Evolutionary conservation across 2,329 filamentous ascomycete species (phyloP).

Genomic region (Fusarium hostae): DNA sequence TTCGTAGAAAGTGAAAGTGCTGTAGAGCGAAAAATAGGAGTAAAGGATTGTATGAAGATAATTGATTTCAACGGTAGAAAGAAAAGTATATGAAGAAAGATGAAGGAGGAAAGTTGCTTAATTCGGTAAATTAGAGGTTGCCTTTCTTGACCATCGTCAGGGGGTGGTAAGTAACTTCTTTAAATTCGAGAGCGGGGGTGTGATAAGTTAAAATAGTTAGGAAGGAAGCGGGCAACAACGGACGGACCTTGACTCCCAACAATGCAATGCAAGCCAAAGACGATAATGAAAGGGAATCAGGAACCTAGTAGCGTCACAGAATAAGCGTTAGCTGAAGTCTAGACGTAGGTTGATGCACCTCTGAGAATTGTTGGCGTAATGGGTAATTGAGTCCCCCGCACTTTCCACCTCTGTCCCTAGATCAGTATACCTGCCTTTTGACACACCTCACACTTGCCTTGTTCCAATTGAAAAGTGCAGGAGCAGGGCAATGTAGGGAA

Average conservation of each 20-base stretch:
- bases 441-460: constrained; percentile 28
- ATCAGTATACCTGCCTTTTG: constrained; percentile 37
- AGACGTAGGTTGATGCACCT: not conserved
- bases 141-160: constrained; percentile 30
- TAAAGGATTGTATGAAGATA: constrained; percentile 10
- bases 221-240: constrained; percentile 16
- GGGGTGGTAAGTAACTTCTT: constrained; percentile 32
- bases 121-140: constrained; percentile 36
- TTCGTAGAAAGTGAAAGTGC: not conserved
- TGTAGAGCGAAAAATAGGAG: not conserved
- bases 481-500: constrained; percentile 10
- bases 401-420: constrained; percentile 36
- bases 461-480: constrained; percentile 29
- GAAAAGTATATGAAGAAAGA: constrained; percentile 11
- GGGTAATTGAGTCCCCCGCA: constrained; percentile 27
- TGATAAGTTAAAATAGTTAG: constrained; percentile 28
- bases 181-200: constrained; percentile 38
- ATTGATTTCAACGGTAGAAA: constrained; percentile 1
- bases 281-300: constrained; percentile 20
- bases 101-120: constrained; percentile 21
- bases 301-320: constrained; percentile 19
- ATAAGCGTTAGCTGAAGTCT: constrained; percentile 13
- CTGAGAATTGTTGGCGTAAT: constrained; percentile 15
- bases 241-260: constrained; percentile 19
- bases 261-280: constrained; percentile 29